A percentile compares a stretch with the other conserved stretches of the same genome.
These are phyloP conservation scores for Fusarium cicatricum DNA, from an alignment of 2,329 filamentous ascomycete species.

Conservation along the genomic window DNA sequence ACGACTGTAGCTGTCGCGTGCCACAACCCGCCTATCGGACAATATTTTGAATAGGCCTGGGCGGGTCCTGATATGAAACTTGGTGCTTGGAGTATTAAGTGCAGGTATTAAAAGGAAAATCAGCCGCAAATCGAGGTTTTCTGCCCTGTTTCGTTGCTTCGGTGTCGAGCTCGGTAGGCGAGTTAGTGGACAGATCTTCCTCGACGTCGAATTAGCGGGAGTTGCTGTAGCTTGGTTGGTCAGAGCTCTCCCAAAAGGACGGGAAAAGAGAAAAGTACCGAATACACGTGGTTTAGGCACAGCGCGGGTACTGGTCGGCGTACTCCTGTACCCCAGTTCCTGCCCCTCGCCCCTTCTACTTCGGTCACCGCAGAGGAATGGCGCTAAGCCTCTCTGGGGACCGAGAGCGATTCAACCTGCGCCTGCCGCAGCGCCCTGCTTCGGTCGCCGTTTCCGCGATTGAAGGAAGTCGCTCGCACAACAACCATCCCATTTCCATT, in stretches of 20 bases:
- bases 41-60: conserved; percentile 10
- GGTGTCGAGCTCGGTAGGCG: conserved; percentile 20
- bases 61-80: not conserved
- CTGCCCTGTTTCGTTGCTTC: conserved; percentile 13
- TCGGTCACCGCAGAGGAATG: conserved; percentile 28
- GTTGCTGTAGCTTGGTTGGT: conserved; percentile 14
- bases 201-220: conserved; percentile 8
- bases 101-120: not conserved
- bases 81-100: not conserved
- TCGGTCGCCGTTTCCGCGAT: conserved; percentile 34
- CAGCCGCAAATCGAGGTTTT: not conserved
- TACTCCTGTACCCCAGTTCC: conserved; percentile 19
- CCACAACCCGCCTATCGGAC: conserved; percentile 8
- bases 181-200: conserved; percentile 16
- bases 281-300: conserved; percentile 32
- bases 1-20: conserved; percentile 32
- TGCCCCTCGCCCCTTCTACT: conserved; percentile 26
- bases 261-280: conserved; percentile 6
- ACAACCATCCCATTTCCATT: conserved; percentile 21
- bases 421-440: conserved; percentile 16
- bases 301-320: conserved; percentile 19
- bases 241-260: conserved; percentile 1
- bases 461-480: conserved; percentile 36
- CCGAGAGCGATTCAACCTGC: conserved; percentile 41
- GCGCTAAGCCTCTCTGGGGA: conserved; percentile 48